phyloP scores from a whole-genome alignment of 2,329 filamentous ascomycete genomes.

The Colletotrichum caudatum region DNA sequence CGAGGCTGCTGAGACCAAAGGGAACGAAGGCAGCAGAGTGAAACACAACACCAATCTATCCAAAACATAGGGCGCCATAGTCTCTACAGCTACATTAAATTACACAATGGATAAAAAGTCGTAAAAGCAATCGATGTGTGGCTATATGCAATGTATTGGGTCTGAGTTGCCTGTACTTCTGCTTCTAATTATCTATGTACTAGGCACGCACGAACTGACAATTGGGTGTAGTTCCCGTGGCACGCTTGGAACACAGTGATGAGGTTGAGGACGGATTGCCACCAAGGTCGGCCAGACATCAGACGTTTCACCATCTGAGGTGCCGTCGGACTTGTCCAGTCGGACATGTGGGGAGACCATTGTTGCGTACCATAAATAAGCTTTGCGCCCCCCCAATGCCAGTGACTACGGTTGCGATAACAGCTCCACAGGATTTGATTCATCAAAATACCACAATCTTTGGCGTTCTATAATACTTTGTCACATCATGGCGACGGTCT shows the following conservation, averaged over 20 bases:
- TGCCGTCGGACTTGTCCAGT: conserved; percentile 4
- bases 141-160: not conserved
- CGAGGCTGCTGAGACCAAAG: too few species aligned
- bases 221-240: not conserved
- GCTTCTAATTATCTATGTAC: not conserved
- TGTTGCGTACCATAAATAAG: conserved; percentile 16
- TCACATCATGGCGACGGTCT: conserved; percentile 31
- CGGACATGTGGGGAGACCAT: conserved; percentile 29
- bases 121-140: not conserved
- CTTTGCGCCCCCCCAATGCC: conserved; percentile 5
- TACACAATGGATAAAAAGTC: not conserved
- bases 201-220: not conserved
- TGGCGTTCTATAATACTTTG: not conserved
- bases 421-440: not conserved
- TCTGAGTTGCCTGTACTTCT: not conserved
- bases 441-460: not conserved
- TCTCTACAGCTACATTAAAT: too few species aligned
- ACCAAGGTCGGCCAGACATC: conserved; percentile 19
- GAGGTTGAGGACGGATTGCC: not conserved
- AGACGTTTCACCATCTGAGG: conserved; percentile 34
- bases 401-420: not conserved
- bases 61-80: too few species aligned
- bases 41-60: too few species aligned
- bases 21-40: too few species aligned
- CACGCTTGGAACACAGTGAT: not conserved